Base-by-base conservation (phyloP, 306 rosid genomes). In the Malus asiatica region DNA sequence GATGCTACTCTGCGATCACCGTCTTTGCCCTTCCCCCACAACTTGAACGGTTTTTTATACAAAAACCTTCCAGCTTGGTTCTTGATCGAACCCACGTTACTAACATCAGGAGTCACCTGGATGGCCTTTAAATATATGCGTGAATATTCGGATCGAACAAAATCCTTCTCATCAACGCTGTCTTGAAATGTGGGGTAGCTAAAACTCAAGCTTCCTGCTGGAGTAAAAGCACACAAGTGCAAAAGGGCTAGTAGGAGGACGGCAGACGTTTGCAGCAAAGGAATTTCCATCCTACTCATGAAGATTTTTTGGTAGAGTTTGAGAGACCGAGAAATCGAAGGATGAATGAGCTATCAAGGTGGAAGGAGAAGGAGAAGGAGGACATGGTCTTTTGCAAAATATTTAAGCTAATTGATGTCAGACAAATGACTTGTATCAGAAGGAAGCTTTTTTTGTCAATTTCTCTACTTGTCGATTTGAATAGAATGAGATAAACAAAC, bases 31-130 rank as follows among this genome's bases (percentile, higher is more conserved):
- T 51, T 32, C 64, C 78, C 55, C 79, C 79, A 66, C 8, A 83
- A 62, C 29, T 52, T 76, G 48, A 86, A 67, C 3, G 53, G 75
- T n/a, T 80, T 1, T 2, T 59, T 25, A 73, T 60, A 70, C 23
- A 83, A 48, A 19, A 65, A 73, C 72, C 83, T 57, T 52, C 83
- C 82, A 19, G 85, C 75, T 33, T 57, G 22, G 27, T 86, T 78
- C 19, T 20, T n/a, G 55, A 86, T 25, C 1, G 42, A 27, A 8
- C 11, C 2, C 3, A 0, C 2, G 2, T 8, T 13, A 55, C 59
- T 35, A 44, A 58, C 46, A 73, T 86, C 87, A 45, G 69, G 70
- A 22, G 89, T 83, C 16, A 86, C 79, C 76, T 86, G 85, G 52
- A 78, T 72, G 38, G 83, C 85, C 52, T 29, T 0, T 0, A 0